Percentiles rank a stretch among this genome's conserved stretches.
Conservation (phyloP, 164 flowering plant species). For the Magnolia kwangsiensis region DNA sequence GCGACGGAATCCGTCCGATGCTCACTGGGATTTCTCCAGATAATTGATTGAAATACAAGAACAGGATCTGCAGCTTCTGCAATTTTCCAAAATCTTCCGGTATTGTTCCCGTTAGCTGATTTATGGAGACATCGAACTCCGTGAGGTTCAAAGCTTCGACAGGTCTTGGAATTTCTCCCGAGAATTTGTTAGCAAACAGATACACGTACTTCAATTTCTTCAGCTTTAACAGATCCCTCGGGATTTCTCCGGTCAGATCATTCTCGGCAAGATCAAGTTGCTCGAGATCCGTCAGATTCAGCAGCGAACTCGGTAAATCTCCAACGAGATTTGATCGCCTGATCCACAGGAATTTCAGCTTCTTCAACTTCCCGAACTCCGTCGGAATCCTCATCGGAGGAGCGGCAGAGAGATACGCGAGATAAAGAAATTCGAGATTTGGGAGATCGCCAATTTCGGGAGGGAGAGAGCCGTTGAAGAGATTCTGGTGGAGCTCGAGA, state of each 20-base stretch:
- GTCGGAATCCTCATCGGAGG: constrained; percentile 38
- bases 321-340: constrained; percentile 32
- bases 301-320: constrained; percentile 43
- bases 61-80: constrained; percentile 40
- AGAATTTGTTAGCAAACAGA: constrained; percentile 38
- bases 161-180: constrained; percentile 53
- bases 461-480: constrained; percentile 58
- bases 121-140: constrained; percentile 41
- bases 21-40: constrained; percentile 54
- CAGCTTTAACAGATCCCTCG: constrained; percentile 43
- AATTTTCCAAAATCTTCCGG: constrained; percentile 42
- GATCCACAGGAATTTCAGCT: constrained; percentile 45
- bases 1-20: constrained; percentile 33
- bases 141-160: constrained; percentile 22
- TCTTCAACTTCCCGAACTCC: constrained; percentile 49
- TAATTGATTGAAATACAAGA: constrained; percentile 40
- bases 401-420: constrained; percentile 8
- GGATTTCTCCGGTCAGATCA: constrained; percentile 49
- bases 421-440: background rate
- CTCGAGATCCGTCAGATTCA: constrained; percentile 32
- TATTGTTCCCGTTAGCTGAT: constrained; percentile 10
- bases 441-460: constrained; percentile 56
- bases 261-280: constrained; percentile 49
- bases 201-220: constrained; percentile 40
- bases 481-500: constrained; percentile 32